These are phyloP conservation scores for Blastobotrys chiropterorum DNA, from an alignment of 805 yeast species.

Conservation along the genomic window DNA sequence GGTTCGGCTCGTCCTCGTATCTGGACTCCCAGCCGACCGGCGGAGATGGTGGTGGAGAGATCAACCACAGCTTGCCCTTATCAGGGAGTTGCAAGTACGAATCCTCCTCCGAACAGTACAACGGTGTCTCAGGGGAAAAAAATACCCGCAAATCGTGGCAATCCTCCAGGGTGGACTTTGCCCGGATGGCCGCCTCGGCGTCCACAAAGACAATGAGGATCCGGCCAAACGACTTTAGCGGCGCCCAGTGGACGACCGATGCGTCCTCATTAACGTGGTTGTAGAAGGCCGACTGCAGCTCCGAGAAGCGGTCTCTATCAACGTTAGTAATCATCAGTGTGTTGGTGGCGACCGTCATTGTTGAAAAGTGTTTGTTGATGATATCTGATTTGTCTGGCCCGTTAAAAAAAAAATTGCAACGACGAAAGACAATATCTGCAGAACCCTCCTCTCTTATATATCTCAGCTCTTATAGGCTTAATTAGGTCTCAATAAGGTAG, in stretches of 20 bases:
- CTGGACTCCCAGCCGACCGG: slow-evolving; percentile 24
- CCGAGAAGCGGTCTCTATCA: neutral
- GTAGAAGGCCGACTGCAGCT: neutral
- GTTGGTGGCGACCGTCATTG: neutral
- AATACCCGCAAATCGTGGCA: slow-evolving; percentile 1
- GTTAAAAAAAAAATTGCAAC: no score
- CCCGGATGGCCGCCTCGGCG: slow-evolving; percentile 11
- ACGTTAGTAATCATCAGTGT: neutral
- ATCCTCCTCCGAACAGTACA: neutral
- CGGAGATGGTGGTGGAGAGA: slow-evolving; percentile 27
- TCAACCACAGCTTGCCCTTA: slow-evolving; percentile 22
- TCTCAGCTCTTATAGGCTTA: neutral
- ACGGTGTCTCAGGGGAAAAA: slow-evolving; percentile 6
- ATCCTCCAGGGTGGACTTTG: slow-evolving; percentile 8
- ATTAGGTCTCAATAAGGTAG: neutral
- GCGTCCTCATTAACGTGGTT: neutral
- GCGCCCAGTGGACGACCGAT: slow-evolving; percentile 20
- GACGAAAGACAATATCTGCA: no score
- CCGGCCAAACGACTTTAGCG: slow-evolving; percentile 20
- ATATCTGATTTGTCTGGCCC: no score
- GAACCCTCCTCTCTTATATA: no score
- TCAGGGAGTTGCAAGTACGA: slow-evolving; percentile 22
- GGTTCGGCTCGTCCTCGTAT: slow-evolving; percentile 22
- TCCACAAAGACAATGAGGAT: slow-evolving; percentile 21
- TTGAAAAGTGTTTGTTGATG: neutral